Base-by-base conservation (phyloP, 2,329 filamentous ascomycete species). In the Aspergillus ustus region DNA sequence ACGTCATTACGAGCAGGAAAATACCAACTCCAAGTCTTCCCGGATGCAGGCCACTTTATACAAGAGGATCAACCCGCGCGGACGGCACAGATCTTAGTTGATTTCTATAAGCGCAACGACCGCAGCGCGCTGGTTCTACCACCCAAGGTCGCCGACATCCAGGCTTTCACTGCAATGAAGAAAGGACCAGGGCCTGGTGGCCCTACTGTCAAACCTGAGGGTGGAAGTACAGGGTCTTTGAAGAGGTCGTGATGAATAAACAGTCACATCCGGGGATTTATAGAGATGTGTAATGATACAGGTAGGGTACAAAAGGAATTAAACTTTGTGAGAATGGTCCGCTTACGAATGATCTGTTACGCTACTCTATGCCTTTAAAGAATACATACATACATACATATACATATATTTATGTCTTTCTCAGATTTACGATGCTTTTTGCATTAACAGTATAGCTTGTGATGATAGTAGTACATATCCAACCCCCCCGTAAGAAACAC, bases 61-160 rank as follows among this genome's bases (percentile, higher is more conserved):
- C 95, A 99, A 67, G 95, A 99, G 76, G 95, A 99, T 75, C 85
- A 94, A 53, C 93, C 95, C 0, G 91, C 93, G 72, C 96, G 94
- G 81, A 96, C 91, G 48, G 95, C 95, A 0, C 83, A 90, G 68
- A 85, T 92, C 8, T 81, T 98, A 55, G 91, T 91, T 1, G 95
- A 99, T 73, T 98, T 99, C 73, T 94, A 95, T 72, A 90, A 89
- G 67, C 84, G 95, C 57, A 99, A 99, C 73, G 94, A 98, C 78
- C 85, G 93, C 63, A 92, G 87, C 70, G 85, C 89, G 11, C 76
- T 99, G 61, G 90, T 98, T 1, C 81, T 99, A 65, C 95, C 95
- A 34, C 93, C 93, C 0, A 99, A 99, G 77, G 93, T 99, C 2
- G 89, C 89, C 1, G 90, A 93, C 67, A 78, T 93, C 71, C 77